These are phyloP conservation scores for Diutina rugosa DNA, from an alignment of 1,139 yeast genomes.

Conservation along the genomic window DNA sequence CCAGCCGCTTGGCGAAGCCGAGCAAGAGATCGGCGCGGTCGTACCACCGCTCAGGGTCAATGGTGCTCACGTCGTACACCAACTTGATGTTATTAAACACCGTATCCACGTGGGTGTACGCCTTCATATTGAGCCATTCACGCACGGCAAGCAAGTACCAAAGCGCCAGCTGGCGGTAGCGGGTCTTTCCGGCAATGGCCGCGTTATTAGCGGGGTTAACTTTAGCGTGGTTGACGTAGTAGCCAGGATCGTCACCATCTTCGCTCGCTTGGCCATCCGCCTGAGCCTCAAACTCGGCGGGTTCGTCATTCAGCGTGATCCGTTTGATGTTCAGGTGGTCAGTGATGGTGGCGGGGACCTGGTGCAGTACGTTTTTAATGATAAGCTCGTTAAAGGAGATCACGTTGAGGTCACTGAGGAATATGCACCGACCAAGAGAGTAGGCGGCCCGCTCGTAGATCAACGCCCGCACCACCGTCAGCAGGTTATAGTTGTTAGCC, in stretches of 20 bases:
- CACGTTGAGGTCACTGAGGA: conserved; percentile 8
- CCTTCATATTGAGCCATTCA: conserved; percentile 42
- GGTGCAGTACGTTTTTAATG: conserved; percentile 6
- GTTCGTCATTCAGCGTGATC: background rate
- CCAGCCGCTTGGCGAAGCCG: background rate
- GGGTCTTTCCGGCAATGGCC: conserved; percentile 36
- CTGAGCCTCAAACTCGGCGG: conserved; percentile 1
- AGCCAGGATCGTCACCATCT: conserved; percentile 16
- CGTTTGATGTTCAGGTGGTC: background rate
- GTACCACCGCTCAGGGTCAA: background rate
- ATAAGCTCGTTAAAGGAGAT: conserved; percentile 3
- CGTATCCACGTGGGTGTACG: conserved; percentile 11
- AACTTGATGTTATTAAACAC: background rate
- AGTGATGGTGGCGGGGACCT: conserved; percentile 7
- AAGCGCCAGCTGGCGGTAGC: conserved; percentile 62
- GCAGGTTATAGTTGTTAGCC: conserved; percentile 16
- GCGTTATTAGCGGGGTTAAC: conserved; percentile 20
- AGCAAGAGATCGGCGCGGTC: background rate
- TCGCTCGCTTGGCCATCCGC: conserved; percentile 1
- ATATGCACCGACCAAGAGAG: conserved; percentile 18
- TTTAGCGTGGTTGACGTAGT: conserved; percentile 25
- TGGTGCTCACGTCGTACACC: background rate
- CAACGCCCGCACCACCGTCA: conserved; percentile 29
- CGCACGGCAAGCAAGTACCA: conserved; percentile 71
- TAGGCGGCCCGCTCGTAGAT: conserved; percentile 29